Percentiles rank a stretch among this genome's conserved stretches.
Conservation (phyloP, 768 basidiomycete genomes). For the Leccinellum rugosiceps region DNA sequence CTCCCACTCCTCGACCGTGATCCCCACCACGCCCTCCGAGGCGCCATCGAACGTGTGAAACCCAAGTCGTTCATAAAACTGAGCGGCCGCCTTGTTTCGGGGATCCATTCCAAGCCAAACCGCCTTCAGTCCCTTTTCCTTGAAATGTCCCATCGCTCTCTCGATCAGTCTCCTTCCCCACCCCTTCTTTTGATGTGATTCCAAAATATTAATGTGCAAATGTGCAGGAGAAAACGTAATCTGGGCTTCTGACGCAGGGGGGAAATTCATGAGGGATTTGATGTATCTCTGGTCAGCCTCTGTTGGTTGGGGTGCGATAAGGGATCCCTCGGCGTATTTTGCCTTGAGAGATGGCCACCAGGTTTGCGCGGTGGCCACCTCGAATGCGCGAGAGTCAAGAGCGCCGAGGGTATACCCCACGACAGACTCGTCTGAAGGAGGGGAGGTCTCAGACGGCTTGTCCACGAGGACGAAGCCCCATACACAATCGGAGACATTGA, state of each 20-base stretch:
- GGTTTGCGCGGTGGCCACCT: slow-evolving; percentile 46
- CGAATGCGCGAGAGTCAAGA: slow-evolving; percentile 63
- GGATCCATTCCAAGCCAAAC: slow-evolving; percentile 72
- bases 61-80: slow-evolving; percentile 62
- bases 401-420: slow-evolving; percentile 75
- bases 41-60: slow-evolving; percentile 57
- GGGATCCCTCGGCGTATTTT: slow-evolving; percentile 43
- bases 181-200: slow-evolving; percentile 62
- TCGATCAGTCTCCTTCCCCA: slow-evolving; percentile 68
- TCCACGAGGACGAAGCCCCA: slow-evolving; percentile 77
- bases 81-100: slow-evolving; percentile 54
- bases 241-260: slow-evolving; percentile 47
- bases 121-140: slow-evolving; percentile 40
- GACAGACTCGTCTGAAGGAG: slow-evolving; percentile 36
- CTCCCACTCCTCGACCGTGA: slow-evolving; percentile 45
- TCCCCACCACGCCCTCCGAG: slow-evolving; percentile 48
- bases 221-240: slow-evolving; percentile 69
- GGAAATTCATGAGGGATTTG: slow-evolving; percentile 32
- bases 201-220: slow-evolving; percentile 71
- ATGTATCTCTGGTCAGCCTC: slow-evolving; percentile 32
- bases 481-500: slow-evolving; percentile 54
- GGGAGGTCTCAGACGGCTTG: slow-evolving; percentile 21
- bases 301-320: slow-evolving; percentile 15
- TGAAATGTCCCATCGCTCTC: slow-evolving; percentile 52
- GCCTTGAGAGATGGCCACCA: slow-evolving; percentile 68